phyloP scores from a whole-genome alignment of 768 basidiomycete genomes.

The Phaeolepiota aurea region DNA sequence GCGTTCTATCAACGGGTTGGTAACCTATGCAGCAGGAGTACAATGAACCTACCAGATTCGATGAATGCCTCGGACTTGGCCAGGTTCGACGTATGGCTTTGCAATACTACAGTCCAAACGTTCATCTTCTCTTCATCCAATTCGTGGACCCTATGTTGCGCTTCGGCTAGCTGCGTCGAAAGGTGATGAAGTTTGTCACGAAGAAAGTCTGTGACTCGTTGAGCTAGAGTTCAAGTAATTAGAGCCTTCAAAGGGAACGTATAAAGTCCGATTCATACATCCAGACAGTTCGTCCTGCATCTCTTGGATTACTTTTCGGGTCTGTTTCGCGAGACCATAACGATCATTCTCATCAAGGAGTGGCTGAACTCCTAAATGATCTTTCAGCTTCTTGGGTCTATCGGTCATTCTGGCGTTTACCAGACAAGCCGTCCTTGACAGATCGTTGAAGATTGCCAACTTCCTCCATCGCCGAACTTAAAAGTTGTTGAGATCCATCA shows the following conservation, averaged over 20 bases:
- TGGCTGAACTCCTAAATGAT: conserved; percentile 5
- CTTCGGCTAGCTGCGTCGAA: conserved; percentile 22
- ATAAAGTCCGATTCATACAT: conserved; percentile 12
- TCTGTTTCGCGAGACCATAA: conserved; percentile 12
- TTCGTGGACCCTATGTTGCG: conserved; percentile 22
- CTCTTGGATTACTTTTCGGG: conserved; percentile 13
- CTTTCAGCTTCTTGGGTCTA: background rate
- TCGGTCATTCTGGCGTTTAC: background rate
- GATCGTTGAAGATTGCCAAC: conserved; percentile 8
- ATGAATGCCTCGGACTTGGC: conserved; percentile 7
- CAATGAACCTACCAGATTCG: conserved; percentile 7
- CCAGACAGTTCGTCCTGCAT: conserved; percentile 18
- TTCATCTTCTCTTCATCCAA: conserved; percentile 23
- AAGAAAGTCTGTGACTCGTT: conserved; percentile 28
- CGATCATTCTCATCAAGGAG: conserved; percentile 15
- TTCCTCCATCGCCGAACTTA: conserved; percentile 8
- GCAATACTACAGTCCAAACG: conserved; percentile 10
- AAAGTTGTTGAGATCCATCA: conserved; percentile 4
- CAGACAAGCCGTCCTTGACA: conserved; percentile 4
- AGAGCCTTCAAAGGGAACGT: background rate
- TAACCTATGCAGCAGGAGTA: too few species aligned
- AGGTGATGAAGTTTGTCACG: conserved; percentile 28
- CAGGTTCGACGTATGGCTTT: conserved; percentile 8
- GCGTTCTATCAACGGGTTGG: conserved; percentile 9
- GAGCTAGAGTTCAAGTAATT: conserved; percentile 15